Evolutionary conservation across 116 monocot genomes (phyloP), one percentile per base, ranked within the genome.

Genomic region (Zostera marina): DNA sequence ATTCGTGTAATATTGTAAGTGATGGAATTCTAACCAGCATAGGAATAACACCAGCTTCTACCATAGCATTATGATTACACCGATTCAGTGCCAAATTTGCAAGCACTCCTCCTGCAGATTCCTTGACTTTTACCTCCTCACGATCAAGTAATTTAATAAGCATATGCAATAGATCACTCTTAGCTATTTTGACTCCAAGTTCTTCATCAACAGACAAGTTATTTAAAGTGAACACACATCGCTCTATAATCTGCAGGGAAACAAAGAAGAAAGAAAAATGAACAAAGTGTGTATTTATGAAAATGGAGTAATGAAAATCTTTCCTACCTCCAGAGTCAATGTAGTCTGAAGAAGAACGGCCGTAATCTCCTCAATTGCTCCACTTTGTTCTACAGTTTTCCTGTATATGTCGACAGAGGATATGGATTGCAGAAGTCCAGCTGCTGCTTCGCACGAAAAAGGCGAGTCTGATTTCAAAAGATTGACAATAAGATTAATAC

Each of bases 111-210:
- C 79, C 91, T 2, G 77, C 81, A 45, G 85, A 85, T 73, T 91
- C 91, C 66, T 81, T 79, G 13, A 91, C 71, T 66, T 82, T 91
- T 58, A 82, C 65, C 56, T 85, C 82, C 63, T 85, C 85, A 58
- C 82, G 77, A 71, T 73, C 77, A 74, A 91, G 81, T 53, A 72
- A 73, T 56, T 75, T 85, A 63, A 91, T 53, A 58, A 91, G 63
- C 44, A 67, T 10, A 3, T 54, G 67, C 67, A 91, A 52, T 11
- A 91, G 46, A 42, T 75, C 81, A 71, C 63, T 62, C 5, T 61
- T 68, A 45, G 59, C 75, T 51, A 91, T 79, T 39, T 76, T 85
- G 12, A 48, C 47, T 17, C 85, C 73, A 25, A 24, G 52, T 54
- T 52, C 74, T 52, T 91, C 85, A 53, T 85, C 77, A 46, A 74